Conservation (phyloP, 202 grass and related monocot species). For the Bolboschoenoplectus hybrid region DNA sequence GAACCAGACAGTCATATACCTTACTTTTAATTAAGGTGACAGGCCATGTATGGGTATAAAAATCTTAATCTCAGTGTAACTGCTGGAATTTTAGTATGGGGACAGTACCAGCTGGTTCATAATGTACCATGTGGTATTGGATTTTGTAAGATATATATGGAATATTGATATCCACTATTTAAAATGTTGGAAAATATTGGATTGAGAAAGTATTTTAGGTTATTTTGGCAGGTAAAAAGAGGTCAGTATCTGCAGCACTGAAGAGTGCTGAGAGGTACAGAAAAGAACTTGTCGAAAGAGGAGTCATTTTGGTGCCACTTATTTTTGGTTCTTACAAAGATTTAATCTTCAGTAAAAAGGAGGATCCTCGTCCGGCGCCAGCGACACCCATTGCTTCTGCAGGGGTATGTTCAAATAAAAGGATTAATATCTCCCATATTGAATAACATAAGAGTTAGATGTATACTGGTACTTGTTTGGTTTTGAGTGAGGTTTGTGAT, state of each 20-base stretch:
- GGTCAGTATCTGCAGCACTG: conserved; percentile 61
- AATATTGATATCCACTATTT: neutral
- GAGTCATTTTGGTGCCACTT: conserved; percentile 88
- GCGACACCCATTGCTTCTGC: conserved; percentile 70
- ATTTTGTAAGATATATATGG: conserved; percentile 2
- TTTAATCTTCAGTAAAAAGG: conserved; percentile 59
- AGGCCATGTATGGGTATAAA: neutral
- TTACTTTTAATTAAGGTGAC: neutral
- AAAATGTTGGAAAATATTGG: conserved; percentile 30
- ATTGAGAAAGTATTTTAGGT: conserved; percentile 60
- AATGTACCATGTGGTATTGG: neutral
- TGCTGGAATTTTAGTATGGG: neutral
- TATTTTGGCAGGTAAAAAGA: conserved; percentile 94
- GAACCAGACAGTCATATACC: neutral
- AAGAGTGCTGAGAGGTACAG: conserved; percentile 80
- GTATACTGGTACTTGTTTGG: neutral
- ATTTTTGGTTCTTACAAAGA: conserved; percentile 77
- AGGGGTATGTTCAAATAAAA: conserved; percentile 56
- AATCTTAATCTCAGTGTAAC: neutral
- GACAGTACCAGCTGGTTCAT: neutral
- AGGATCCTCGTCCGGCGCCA: conserved; percentile 48
- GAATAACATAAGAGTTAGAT: neutral
- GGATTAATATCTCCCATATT: neutral
- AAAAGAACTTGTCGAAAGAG: conserved; percentile 77
- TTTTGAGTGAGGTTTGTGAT: conserved; percentile 15